Conservation (phyloP, 208 protist genomes). For the Trypanosoma brucei region DNA sequence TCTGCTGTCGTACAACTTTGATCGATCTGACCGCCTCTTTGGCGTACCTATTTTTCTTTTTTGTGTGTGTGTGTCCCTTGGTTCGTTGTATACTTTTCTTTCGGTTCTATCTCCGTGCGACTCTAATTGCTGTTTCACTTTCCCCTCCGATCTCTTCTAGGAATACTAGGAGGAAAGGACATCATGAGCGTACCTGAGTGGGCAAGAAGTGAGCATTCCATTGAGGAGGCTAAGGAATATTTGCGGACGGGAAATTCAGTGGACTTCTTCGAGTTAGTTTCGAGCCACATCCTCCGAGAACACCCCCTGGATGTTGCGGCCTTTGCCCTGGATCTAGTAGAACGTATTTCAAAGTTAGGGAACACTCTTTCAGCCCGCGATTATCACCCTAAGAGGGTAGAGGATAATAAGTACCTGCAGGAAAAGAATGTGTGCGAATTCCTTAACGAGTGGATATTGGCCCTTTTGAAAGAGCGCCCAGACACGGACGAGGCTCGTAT, state of each 20-base stretch:
- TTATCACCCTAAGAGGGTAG: constrained; percentile 55
- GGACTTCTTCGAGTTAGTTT: constrained; percentile 89
- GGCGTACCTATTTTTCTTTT: too few species aligned
- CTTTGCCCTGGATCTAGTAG: constrained; percentile 63
- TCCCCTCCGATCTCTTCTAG: background rate
- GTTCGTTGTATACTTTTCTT: background rate
- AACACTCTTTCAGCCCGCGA: constrained; percentile 40
- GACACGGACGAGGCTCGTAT: constrained; percentile 55
- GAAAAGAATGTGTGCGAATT: constrained; percentile 76
- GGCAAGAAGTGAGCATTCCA: constrained; percentile 75
- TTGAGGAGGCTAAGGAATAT: constrained; percentile 84
- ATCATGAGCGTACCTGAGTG: constrained; percentile 56
- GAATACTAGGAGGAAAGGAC: constrained; percentile 9
- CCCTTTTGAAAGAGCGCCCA: constrained; percentile 68
- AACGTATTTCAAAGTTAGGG: constrained; percentile 52
- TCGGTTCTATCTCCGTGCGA: constrained; percentile 6
- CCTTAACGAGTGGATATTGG: constrained; percentile 84
- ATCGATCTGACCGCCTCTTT: too few species aligned
- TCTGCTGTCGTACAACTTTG: too few species aligned
- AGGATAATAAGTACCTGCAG: constrained; percentile 78
- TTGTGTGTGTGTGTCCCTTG: too few species aligned
- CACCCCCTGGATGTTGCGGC: constrained; percentile 52
- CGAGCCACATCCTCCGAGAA: constrained; percentile 59
- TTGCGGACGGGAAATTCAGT: constrained; percentile 72
- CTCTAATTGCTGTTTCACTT: constrained; percentile 16